Base-by-base conservation (phyloP, 2,329 filamentous ascomycete species). In the Reticulascus tulasneorum region DNA sequence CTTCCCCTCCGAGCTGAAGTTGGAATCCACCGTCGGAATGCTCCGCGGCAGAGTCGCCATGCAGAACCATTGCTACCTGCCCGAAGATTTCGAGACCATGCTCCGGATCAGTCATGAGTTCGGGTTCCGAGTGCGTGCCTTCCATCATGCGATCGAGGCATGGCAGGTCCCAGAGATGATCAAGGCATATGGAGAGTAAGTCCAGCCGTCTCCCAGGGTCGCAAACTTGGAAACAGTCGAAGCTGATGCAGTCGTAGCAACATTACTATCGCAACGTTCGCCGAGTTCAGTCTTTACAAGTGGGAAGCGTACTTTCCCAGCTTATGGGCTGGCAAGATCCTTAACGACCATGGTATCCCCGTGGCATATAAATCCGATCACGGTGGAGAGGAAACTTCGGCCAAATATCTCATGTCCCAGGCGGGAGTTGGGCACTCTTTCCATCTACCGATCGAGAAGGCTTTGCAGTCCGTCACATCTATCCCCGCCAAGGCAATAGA, bases 351-450 rank as follows among this genome's bases (percentile, higher is more conserved):
- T 40, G 59, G 56, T 15, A 48, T 69, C 9, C 59, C 62, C 1
- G 54, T 69, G 7, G 65, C 63, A 8, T 68, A 63, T 37, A 69
- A 68, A 50, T 66, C 63, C 33, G 64, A 70, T 37, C 59, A 68
- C 35, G 44, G 46, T 2, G 45, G 42, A 4, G 44, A 49, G 9
- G 52, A 55, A 17, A 59, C 53, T 1, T 65, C 53, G 40, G 63
- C 66, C 9, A 65, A 64, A 50, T 68, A 64, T 29, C 45, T 69
- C 12, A 44, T 66, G 47, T 61, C 55, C 30, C 63, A 67, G 49
- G 59, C 63, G 7, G 63, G 60, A 13, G 55, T 62, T 5, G 64
- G 51, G 1, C 59, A 67, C 37, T 58, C 64, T 2, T 71, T 68
- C 39, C 54, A 60, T 18, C 52, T 70, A 7, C 52, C 63, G 0